Evolutionary conservation across 495 filamentous ascomycete species (phyloP), one percentile per base, ranked within the genome.

Genomic region (Podospora didyma): DNA sequence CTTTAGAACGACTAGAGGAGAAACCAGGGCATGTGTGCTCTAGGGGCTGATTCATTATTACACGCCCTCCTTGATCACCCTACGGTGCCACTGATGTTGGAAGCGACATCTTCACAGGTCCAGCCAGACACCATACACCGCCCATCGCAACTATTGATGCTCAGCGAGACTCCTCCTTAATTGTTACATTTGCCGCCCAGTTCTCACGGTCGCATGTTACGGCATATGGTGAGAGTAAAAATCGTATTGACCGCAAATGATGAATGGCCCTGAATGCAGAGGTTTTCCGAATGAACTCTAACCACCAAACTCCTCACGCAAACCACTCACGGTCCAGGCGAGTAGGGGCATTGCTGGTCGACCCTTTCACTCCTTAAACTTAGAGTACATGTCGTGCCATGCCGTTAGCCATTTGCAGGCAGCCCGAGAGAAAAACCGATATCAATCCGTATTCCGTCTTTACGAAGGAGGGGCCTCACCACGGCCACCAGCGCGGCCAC

Each of bases 401-500:
- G 74, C 68, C 70, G 63, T 71, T 67, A 64, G 66, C 26, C 54
- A 49, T n/a, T 46, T 65, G 45, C 60, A 55, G 63, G 61, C 65
- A 68, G 62, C 58, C 65, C 58, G 61, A 66, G 37, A 68, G 17
- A 42, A 5, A 34, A n/a, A n/a, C 17, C 24, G 28, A 28, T 46
- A n/a, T 31, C 11, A 35, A 7, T 23, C 20, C 54, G 53, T 50
- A 46, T 68, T 60, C 60, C 44, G 60, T 71, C 69, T 31, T 72
- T 85, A 85, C 67, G 79, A 87, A 65, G 89, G 79, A 76, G 89
- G 83, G 76, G 89, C 78, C 69, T 79, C 84, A 56, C 72, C 74
- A 81, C 89, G 86, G 73, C 92, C 89, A 52, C 73, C 72, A 81
- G 89, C 37, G 19, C 20, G 24, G 28, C 92, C 92, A 87, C 92